A percentile compares a stretch with the other conserved stretches of the same genome.
Conservation (phyloP, 768 basidiomycete species). For the Pleurotus sapidus region DNA sequence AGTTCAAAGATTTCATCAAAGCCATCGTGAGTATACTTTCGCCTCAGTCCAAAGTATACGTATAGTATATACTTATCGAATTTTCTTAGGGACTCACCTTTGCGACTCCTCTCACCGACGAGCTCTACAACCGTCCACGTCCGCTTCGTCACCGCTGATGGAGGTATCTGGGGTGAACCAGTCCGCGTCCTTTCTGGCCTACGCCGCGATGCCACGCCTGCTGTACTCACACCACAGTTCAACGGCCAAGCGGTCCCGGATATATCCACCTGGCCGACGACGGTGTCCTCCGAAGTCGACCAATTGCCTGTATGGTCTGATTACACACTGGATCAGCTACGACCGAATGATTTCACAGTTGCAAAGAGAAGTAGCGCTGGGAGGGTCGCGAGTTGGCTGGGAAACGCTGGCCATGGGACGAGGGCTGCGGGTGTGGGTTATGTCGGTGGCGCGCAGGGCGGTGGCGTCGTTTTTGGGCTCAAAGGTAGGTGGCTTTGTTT, state of each 20-base stretch:
- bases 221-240: conserved; percentile 34
- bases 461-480: conserved; percentile 32
- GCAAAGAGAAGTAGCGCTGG: conserved; percentile 27
- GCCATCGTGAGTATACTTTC: conserved; percentile 20
- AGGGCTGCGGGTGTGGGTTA: conserved; percentile 33
- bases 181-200: conserved; percentile 33
- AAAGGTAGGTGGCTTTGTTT: conserved; percentile 19
- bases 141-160: conserved; percentile 28
- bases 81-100: conserved; percentile 26
- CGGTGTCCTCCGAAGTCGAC: conserved; percentile 26
- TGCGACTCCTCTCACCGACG: conserved; percentile 29
- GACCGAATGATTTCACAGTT: conserved; percentile 26
- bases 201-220: conserved; percentile 33
- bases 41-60: not conserved
- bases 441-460: conserved; percentile 30
- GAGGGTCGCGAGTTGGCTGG: conserved; percentile 24
- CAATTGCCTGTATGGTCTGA: conserved; percentile 32
- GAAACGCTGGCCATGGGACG: conserved; percentile 29
- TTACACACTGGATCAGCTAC: conserved; percentile 33
- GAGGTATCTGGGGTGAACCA: conserved; percentile 36
- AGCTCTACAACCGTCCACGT: conserved; percentile 33
- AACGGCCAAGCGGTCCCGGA: conserved; percentile 29
- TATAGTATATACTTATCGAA: not conserved
- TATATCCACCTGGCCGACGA: conserved; percentile 32
- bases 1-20: conserved; percentile 35